Evolutionary conservation across 768 basidiomycete genomes (phyloP), one percentile per base, ranked within the genome.

Genomic region (Collybia mongolica): DNA sequence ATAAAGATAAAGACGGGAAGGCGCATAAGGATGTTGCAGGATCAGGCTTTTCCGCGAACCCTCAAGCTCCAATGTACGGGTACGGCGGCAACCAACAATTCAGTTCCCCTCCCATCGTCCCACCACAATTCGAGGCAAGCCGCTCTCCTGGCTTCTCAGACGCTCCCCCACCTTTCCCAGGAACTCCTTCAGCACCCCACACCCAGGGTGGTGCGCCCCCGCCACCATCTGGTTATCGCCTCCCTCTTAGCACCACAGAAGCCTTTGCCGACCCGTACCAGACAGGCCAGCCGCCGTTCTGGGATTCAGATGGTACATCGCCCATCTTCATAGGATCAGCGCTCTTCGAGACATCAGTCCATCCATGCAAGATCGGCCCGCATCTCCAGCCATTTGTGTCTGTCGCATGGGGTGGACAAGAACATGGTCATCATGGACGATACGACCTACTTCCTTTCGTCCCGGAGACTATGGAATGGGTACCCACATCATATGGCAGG

Each of bases 291-390:
- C 77, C 88, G 0, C 76, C 81, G 1, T 80, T 76, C 57, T 58
- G 65, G 32, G 88, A 93, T 59, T 64, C 70, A 1, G 81, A 86
- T 58, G 80, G 81, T 1, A 52, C 56, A 20, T 76, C 77, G 1
- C 84, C 84, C 5, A 62, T 91, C 52, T 93, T 75, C 68, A 56
- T 93, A 26, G 90, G 89, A 12, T 88, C 86, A 4, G 90, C 88
- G 9, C 68, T 91, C 40, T 72, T 90, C 61, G 72, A 70, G 48
- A 69, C 72, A 53, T 81, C 83, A 0, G 86, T 91, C 2, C 90
- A 93, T 52, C 90, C 90, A 3, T 92, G 90, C 79, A 93, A 93
- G 72, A 80, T 92, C 57, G 81, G 72, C 1, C 81, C 84, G 8
- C 64, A 75, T 54, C 78, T 88, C n/a, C 60, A 65, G n/a, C 60